These are phyloP conservation scores for Elymus sibiricus DNA, from an alignment of 176 grass and related monocot species.

Conservation along the genomic window DNA sequence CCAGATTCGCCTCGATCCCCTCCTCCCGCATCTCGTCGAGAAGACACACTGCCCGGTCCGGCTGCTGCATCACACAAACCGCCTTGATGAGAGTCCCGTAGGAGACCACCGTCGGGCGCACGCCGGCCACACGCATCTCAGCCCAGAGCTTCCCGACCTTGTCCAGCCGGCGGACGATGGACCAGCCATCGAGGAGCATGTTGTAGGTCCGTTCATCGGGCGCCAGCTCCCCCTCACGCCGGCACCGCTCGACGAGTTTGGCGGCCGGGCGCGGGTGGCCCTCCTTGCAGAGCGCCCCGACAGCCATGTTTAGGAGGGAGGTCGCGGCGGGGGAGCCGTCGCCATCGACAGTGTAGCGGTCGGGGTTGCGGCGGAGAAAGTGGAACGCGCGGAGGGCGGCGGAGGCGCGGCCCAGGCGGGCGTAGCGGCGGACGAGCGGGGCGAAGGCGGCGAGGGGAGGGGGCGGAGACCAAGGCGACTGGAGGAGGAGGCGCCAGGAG, in stretches of 20 bases:
- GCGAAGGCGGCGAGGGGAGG: constrained; percentile 56
- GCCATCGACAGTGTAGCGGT: not conserved
- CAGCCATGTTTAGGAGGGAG: constrained; percentile 45
- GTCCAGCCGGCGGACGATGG: constrained; percentile 40
- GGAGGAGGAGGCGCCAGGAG: constrained; percentile 55
- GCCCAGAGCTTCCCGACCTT: constrained; percentile 66
- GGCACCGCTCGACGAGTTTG: constrained; percentile 41
- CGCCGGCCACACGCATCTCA: constrained; percentile 53
- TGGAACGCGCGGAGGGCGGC: constrained; percentile 58
- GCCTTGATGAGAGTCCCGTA: constrained; percentile 78
- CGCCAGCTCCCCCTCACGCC: constrained; percentile 26
- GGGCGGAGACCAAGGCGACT: not conserved
- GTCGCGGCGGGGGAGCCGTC: not conserved
- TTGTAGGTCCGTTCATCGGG: constrained; percentile 64
- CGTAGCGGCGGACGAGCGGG: constrained; percentile 64
- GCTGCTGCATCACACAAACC: constrained; percentile 57
- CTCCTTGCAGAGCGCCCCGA: constrained; percentile 84
- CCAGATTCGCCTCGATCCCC: constrained; percentile 45
- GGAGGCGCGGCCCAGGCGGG: constrained; percentile 39
- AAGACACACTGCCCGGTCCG: constrained; percentile 48
- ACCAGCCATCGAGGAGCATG: constrained; percentile 76
- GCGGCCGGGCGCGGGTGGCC: constrained; percentile 45
- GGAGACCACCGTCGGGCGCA: constrained; percentile 62
- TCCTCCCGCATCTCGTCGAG: constrained; percentile 62
- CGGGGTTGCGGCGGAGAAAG: constrained; percentile 49